Base-by-base conservation (phyloP, 345 rosid species). In the Boechera retrofracta region DNA sequence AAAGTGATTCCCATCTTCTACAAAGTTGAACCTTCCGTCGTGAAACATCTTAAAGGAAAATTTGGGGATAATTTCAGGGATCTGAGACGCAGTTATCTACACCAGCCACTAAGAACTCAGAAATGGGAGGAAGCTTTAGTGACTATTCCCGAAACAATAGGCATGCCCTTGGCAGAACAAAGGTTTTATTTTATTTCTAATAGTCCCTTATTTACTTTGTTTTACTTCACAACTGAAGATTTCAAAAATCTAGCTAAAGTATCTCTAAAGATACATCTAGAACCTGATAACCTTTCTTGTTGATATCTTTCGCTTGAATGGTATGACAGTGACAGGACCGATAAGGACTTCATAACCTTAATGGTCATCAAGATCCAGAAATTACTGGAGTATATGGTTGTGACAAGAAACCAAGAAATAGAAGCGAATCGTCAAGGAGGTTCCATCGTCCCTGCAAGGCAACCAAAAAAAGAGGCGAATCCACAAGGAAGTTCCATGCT, bases 361-460 rank as follows among this genome's bases (percentile, higher is more conserved):
- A 58, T 58, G 21, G 64, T 71, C 33, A 18, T 11, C n/a, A 7
- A 12, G 3, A 44, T 58, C 45, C 65, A 71, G 21, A 58, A 9
- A 45, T 21, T 21, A 6, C 57, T 58, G 21, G 56, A 31, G n/a
- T 1, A 56, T 71, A 48, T 69, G 56, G 31, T 13, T 24, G 51
- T 2, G 38, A 7, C 39, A 82, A 80, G 58, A 59, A 42, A 56
- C 12, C 21, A 78, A 21, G 67, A 28, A 28, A 47, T 6, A 28
- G 69, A 7, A 45, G 24, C 5, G 11, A 55, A 41, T 5, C 33
- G 7, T 1, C 55, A 57, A 41, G 56, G 24, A 42, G 53, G 2
- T 56, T 56, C 89, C 2, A 72, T 87, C n/a, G 84, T 68, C 61
- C 47, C 86, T 38, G 53, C 82, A 55, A 80, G 76, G 52, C 10